phyloP scores from a whole-genome alignment of 164 flowering plant genomes.

The Platanus orientalis region DNA sequence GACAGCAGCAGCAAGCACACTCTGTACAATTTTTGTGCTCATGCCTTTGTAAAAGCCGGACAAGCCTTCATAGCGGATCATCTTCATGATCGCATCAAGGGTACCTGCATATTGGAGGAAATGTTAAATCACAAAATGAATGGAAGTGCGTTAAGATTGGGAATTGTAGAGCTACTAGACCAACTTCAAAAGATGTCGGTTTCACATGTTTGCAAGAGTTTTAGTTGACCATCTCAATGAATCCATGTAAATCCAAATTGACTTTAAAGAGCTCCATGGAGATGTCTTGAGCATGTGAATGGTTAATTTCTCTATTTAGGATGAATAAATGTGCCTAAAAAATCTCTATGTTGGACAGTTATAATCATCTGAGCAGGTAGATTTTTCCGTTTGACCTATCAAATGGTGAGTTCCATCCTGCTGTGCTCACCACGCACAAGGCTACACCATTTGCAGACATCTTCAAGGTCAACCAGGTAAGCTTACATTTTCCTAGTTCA shows the following conservation, averaged over 20 bases:
- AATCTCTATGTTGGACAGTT: neutral
- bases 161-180: no score
- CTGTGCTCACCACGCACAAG: neutral
- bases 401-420: neutral
- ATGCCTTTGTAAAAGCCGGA: conserved; percentile 81
- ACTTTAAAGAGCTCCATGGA: neutral
- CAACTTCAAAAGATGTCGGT: neutral
- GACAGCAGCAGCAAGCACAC: conserved; percentile 92
- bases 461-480: neutral
- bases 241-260: neutral
- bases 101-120: conserved; percentile 49
- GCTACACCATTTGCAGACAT: neutral
- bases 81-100: conserved; percentile 70
- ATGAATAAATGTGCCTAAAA: neutral
- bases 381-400: neutral
- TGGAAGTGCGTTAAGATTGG: neutral
- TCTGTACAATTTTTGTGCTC: conserved; percentile 88
- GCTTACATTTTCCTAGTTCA: no score
- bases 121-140: neutral
- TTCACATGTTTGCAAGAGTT: neutral
- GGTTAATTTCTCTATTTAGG: neutral
- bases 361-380: neutral
- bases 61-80: conserved; percentile 74
- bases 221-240: neutral
- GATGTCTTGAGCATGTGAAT: neutral